Evolutionary conservation across 2,329 filamentous ascomycete genomes (phyloP).

Genomic region (Lachnellula subtilissima): DNA sequence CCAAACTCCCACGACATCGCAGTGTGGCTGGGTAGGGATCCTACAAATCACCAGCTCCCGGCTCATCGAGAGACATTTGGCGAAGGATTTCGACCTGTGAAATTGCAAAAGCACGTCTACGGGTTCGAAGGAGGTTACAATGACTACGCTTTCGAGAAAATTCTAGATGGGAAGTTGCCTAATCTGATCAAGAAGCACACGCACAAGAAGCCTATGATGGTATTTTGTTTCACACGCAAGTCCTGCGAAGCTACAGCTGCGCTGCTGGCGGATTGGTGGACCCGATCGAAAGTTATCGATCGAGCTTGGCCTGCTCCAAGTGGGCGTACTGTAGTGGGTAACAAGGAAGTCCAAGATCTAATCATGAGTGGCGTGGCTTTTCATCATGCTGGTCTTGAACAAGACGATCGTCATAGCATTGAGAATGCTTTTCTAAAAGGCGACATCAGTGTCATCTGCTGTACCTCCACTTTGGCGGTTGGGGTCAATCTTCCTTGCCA

Average conservation of each 20-base stretch:
- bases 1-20: slow-evolving; percentile 80
- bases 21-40: slow-evolving; percentile 67
- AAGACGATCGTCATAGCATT: slow-evolving; percentile 57
- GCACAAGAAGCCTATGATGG: slow-evolving; percentile 68
- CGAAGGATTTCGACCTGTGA: slow-evolving; percentile 75
- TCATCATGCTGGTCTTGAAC: slow-evolving; percentile 72
- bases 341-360: slow-evolving; percentile 53
- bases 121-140: slow-evolving; percentile 61
- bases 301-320: slow-evolving; percentile 61
- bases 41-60: slow-evolving; percentile 54
- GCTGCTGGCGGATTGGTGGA: slow-evolving; percentile 63
- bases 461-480: slow-evolving; percentile 78
- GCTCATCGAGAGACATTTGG: slow-evolving; percentile 67
- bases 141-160: slow-evolving; percentile 72
- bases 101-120: slow-evolving; percentile 70
- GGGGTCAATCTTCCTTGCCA: slow-evolving; percentile 82
- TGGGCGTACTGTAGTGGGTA: slow-evolving; percentile 46
- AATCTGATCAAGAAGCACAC: slow-evolving; percentile 63
- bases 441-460: slow-evolving; percentile 76
- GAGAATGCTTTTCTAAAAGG: slow-evolving; percentile 66
- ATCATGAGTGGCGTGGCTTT: slow-evolving; percentile 62
- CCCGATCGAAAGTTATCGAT: slow-evolving; percentile 42
- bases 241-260: slow-evolving; percentile 65
- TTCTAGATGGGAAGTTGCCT: slow-evolving; percentile 60
- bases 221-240: slow-evolving; percentile 76